phyloP scores from a whole-genome alignment of 164 flowering plant genomes.

The Protea cynaroides region DNA sequence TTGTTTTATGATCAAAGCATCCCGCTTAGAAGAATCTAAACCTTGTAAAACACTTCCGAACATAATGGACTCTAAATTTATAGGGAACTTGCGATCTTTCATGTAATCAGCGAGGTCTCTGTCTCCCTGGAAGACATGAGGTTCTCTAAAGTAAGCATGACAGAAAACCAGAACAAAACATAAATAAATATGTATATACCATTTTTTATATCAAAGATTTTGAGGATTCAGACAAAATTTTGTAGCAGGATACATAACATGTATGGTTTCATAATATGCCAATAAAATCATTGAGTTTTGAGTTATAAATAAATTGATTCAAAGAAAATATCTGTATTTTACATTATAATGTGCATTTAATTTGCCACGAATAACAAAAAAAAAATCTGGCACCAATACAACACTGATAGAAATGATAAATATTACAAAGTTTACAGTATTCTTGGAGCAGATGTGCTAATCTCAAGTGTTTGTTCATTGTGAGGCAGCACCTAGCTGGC shows the following conservation, averaged over 20 bases:
- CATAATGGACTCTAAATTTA: constrained; percentile 81
- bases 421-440: background rate
- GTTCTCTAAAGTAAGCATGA: constrained; percentile 13
- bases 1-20: constrained; percentile 90
- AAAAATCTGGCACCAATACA: background rate
- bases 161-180: background rate
- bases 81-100: constrained; percentile 79
- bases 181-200: background rate
- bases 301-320: no score
- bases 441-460: background rate
- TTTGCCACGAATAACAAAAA: background rate
- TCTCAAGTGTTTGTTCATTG: background rate
- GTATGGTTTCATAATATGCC: background rate
- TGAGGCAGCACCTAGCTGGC: no score
- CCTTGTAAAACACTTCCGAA: constrained; percentile 83
- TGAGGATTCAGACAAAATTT: background rate
- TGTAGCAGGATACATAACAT: background rate
- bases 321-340: no score
- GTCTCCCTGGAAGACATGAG: constrained; percentile 65
- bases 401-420: background rate
- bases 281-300: background rate
- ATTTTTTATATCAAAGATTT: background rate
- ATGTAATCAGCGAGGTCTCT: constrained; percentile 71
- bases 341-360: background rate
- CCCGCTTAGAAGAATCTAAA: constrained; percentile 51